phyloP scores from a whole-genome alignment of 2,329 filamentous ascomycete species.

The Aspergillaceae sp. region DNA sequence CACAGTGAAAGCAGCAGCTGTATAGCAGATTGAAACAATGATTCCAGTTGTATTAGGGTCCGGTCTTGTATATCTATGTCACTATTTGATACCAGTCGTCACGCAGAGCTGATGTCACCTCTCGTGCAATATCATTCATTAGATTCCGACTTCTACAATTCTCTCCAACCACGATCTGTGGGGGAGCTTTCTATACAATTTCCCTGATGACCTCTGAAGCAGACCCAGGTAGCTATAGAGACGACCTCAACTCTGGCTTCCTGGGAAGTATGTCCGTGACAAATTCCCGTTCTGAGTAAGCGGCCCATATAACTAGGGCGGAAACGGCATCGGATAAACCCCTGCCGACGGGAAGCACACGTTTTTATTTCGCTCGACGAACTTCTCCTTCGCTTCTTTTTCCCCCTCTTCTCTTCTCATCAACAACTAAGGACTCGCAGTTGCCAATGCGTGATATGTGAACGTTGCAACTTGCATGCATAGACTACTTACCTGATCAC shows the following conservation, averaged over 20 bases:
- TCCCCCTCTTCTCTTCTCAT: neutral
- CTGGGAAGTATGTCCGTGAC: neutral
- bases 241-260: too few species aligned
- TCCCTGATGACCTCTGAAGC: too few species aligned
- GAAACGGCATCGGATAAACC: conserved; percentile 9
- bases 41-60: too few species aligned
- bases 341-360: conserved; percentile 8
- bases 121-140: too few species aligned
- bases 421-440: neutral
- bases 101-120: too few species aligned
- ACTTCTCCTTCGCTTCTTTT: conserved; percentile 10
- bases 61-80: too few species aligned
- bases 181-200: too few species aligned
- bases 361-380: conserved; percentile 10
- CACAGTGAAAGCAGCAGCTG: conserved; percentile 24
- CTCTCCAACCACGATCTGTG: too few species aligned
- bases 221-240: too few species aligned
- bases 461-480: too few species aligned
- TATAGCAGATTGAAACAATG: neutral
- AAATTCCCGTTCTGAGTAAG: neutral
- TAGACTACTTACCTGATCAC: conserved; percentile 6
- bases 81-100: too few species aligned
- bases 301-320: neutral
- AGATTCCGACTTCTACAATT: too few species aligned
- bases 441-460: neutral